Conservation (phyloP, 768 basidiomycete genomes). For the Arthromyces matolae region DNA sequence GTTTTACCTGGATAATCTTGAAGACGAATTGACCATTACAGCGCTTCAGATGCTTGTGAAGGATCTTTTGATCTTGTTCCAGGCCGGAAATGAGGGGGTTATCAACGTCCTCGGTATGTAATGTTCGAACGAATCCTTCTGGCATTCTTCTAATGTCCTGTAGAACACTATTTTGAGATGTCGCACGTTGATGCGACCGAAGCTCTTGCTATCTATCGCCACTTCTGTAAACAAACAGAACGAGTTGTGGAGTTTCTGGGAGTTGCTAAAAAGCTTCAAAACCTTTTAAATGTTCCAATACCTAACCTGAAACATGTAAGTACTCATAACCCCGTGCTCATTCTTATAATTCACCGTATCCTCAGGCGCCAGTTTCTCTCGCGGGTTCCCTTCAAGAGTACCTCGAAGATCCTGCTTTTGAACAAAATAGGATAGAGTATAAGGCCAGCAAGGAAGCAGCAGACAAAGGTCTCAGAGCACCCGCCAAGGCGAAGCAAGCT, state of each 20-base stretch:
- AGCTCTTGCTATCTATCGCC: constrained; percentile 84
- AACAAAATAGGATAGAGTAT: constrained; percentile 92
- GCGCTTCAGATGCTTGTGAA: constrained; percentile 94
- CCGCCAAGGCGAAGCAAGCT: constrained; percentile 21
- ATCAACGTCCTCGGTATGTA: constrained; percentile 71
- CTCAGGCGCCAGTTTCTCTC: constrained; percentile 89
- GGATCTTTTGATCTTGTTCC: constrained; percentile 92
- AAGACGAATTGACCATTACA: constrained; percentile 86
- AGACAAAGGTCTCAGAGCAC: constrained; percentile 34
- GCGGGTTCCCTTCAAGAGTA: constrained; percentile 94
- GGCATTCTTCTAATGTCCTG: constrained; percentile 21
- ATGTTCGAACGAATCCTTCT: constrained; percentile 9
- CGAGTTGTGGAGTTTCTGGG: constrained; percentile 88
- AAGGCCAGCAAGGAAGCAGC: constrained; percentile 71
- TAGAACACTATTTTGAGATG: constrained; percentile 99
- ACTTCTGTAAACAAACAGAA: constrained; percentile 93
- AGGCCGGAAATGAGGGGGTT: constrained; percentile 94
- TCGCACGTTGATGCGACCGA: constrained; percentile 86
- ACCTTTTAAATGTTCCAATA: constrained; percentile 88
- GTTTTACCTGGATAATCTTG: constrained; percentile 93
- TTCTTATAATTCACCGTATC: background rate
- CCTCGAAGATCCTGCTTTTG: constrained; percentile 93
- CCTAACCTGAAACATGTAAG: constrained; percentile 89
- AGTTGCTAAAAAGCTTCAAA: constrained; percentile 90
- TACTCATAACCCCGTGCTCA: constrained; percentile 8